Evolutionary conservation across 225 moss, liverwort and hornwort genomes (phyloP), one percentile per base, ranked within the genome.

Genomic region (Anthoceros angustus): DNA sequence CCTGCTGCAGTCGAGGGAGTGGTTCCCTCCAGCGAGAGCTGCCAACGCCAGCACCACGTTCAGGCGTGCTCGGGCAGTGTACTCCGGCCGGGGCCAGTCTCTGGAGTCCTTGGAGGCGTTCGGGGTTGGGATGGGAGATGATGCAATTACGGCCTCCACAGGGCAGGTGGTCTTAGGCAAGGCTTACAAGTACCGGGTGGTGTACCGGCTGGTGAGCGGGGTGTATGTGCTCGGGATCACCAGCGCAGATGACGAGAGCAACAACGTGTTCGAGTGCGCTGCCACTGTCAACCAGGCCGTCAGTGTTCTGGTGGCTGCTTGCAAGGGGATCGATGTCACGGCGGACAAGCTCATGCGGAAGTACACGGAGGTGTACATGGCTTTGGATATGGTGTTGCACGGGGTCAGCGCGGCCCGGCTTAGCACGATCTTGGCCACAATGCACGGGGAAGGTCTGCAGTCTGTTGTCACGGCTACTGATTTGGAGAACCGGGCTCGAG

Each of bases 361-460:
- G 78, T 99, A 99, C 65, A 87, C 98, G 68, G 98, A 99, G 87
- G 98, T 99, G 42, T 99, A 99, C 72, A 99, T 99, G 98, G 98
- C 98, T 43, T 80, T 99, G 66, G 98, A 99, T 86, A 87, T 92
- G 64, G 89, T 99, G 69, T 83, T 99, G 39, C 98, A 88, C 71
- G 98, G 98, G 74, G 98, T 92, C 61, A 99, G 98, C 80, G 82
- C 86, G 41, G 92, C 92, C 15, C 92, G 92, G 40, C 79, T 99
- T 67, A 76, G 84, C 65, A 99, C 92, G 67, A 99, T 99, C 66
- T 74, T 99, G 83, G 77, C 87, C 62, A 92, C 88, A 45, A 88
- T 99, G 65, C 98, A 99, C 67, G 98, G 92, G 72, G 98, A 99
- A 61, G 84, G 92, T 55, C 80, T 89, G 26, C 92, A 92, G 72